phyloP scores from a whole-genome alignment of 78 protist genomes.

The Mastigamoeba balamuthi region DNA sequence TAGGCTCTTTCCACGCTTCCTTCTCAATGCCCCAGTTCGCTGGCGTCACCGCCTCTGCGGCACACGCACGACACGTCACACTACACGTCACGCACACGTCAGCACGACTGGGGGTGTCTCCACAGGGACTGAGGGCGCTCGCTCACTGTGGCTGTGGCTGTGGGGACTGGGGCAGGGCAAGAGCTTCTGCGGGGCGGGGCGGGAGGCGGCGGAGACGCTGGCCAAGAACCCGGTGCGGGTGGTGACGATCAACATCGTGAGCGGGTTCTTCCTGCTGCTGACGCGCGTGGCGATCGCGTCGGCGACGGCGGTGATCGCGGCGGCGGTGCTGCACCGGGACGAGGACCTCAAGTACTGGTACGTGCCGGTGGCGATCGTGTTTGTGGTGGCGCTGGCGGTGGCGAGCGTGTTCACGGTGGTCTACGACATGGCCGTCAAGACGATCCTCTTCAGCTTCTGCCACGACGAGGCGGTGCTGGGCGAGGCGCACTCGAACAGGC shows the following conservation, averaged over 20 bases:
- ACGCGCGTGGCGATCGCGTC: too few relatives aligned
- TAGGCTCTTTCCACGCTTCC: too few relatives aligned
- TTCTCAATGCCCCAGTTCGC: too few relatives aligned
- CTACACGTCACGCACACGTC: too few relatives aligned
- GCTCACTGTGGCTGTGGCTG: too few relatives aligned
- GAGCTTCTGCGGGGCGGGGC: neutral
- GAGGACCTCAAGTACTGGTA: neutral
- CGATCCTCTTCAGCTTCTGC: conserved; percentile 61
- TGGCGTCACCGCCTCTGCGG: too few relatives aligned
- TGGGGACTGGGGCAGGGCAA: too few relatives aligned
- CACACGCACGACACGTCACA: too few relatives aligned
- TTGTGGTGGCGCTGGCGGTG: conserved; percentile 39
- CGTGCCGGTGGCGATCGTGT: conserved; percentile 6
- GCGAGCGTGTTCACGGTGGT: conserved; percentile 46
- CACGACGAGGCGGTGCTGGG: conserved; percentile 32
- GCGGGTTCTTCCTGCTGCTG: neutral
- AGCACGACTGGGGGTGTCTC: too few relatives aligned
- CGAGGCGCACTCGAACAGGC: conserved; percentile 8
- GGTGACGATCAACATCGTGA: neutral
- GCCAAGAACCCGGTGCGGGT: neutral
- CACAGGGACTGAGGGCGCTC: too few relatives aligned
- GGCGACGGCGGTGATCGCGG: too few relatives aligned
- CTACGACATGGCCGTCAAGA: conserved; percentile 61
- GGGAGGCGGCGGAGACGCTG: neutral
- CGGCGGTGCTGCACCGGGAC: too few relatives aligned